These are phyloP conservation scores for Lasiodiplodia hormozganensis DNA, from an alignment of 2,329 filamentous ascomycete genomes.

Conservation along the genomic window DNA sequence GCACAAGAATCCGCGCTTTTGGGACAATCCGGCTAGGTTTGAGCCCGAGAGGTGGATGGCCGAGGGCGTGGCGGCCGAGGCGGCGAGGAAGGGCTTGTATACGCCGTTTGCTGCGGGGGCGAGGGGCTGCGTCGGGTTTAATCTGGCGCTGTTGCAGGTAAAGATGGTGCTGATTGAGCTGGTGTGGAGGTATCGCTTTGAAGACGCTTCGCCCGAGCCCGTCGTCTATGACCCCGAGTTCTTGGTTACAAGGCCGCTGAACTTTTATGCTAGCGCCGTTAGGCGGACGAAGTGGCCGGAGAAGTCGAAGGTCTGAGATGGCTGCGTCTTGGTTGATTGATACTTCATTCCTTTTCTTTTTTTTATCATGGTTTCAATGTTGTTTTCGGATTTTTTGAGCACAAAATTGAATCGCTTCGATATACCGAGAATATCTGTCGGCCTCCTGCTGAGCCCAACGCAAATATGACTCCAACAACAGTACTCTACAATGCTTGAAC, in stretches of 20 bases:
- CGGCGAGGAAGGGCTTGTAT: slow-evolving; percentile 55
- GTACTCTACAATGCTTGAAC: no score
- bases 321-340: no score
- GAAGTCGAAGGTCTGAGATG: not conserved
- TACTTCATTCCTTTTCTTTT: no score
- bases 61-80: not conserved
- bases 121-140: slow-evolving; percentile 67
- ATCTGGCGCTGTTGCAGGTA: slow-evolving; percentile 65
- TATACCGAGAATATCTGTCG: no score
- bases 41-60: not conserved
- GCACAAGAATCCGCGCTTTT: not conserved
- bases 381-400: no score
- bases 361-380: no score
- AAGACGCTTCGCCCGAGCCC: slow-evolving; percentile 52
- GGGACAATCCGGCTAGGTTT: not conserved
- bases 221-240: slow-evolving; percentile 65
- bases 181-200: slow-evolving; percentile 64
- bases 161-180: slow-evolving; percentile 64
- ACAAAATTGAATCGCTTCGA: no score
- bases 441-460: no score
- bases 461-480: no score
- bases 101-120: slow-evolving; percentile 64
- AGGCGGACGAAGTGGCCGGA: slow-evolving; percentile 57
- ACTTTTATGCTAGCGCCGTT: slow-evolving; percentile 59
- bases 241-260: slow-evolving; percentile 61